These are phyloP conservation scores for Dothiorella sarmentorum DNA, from an alignment of 2,329 filamentous ascomycete species.

Conservation along the genomic window DNA sequence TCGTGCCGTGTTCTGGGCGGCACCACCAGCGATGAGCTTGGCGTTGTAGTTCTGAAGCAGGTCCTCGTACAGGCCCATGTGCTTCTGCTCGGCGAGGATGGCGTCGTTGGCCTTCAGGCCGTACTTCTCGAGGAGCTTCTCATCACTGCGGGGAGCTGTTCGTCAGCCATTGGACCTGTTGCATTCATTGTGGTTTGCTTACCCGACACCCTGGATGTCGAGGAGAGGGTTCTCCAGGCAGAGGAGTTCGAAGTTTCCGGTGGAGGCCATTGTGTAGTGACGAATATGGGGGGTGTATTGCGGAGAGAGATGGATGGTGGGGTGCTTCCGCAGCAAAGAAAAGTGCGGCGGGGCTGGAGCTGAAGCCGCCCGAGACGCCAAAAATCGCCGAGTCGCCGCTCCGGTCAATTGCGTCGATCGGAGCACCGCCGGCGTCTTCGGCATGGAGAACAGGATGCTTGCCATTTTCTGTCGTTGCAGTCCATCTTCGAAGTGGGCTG, in stretches of 20 bases:
- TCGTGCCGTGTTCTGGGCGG: conserved; percentile 94
- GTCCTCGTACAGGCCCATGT: conserved; percentile 87
- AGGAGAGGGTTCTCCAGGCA: conserved; percentile 97
- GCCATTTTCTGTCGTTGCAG: background rate
- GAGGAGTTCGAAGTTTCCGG: conserved; percentile 81
- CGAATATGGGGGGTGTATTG: background rate
- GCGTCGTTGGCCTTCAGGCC: conserved; percentile 93
- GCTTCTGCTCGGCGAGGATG: conserved; percentile 91
- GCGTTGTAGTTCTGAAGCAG: conserved; percentile 88
- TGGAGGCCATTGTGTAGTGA: conserved; percentile 60
- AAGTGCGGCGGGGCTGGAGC: conserved; percentile 9
- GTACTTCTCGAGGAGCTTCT: conserved; percentile 87
- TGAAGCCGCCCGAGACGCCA: background rate
- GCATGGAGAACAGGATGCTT: background rate
- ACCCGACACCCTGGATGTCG: conserved; percentile 85
- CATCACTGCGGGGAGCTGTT: conserved; percentile 57
- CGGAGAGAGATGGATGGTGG: conserved; percentile 2
- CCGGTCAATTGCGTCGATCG: conserved; percentile 7
- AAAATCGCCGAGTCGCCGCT: conserved; percentile 6
- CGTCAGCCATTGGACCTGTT: conserved; percentile 18
- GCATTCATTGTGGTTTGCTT: conserved; percentile 27
- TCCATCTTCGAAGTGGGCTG: background rate
- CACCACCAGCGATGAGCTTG: conserved; percentile 92
- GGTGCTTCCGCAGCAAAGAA: conserved; percentile 10
- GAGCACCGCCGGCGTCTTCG: background rate